phyloP scores from a whole-genome alignment of 2,329 filamentous ascomycete genomes.

The Penicillium polonicum region DNA sequence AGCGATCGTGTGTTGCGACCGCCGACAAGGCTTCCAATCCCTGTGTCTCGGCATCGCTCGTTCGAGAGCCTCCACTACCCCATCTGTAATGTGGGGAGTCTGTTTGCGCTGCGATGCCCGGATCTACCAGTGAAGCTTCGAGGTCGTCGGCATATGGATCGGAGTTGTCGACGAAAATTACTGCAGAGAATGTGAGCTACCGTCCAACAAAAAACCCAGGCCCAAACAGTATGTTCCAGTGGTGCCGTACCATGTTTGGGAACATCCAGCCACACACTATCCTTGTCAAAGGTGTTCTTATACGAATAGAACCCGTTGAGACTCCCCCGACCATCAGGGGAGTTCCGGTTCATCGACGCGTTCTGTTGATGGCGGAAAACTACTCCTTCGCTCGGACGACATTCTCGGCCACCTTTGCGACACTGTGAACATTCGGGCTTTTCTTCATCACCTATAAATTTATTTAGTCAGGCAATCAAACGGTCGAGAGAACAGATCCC shows the following conservation, averaged over 20 bases:
- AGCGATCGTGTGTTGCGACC: conserved; percentile 47
- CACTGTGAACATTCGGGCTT: conserved; percentile 62
- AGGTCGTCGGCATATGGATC: conserved; percentile 60
- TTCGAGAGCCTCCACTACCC: conserved; percentile 30
- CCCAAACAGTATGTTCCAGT: neutral
- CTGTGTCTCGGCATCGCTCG: conserved; percentile 43
- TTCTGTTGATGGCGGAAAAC: conserved; percentile 69
- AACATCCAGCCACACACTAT: conserved; percentile 62
- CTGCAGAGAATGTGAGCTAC: conserved; percentile 31
- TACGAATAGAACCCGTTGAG: conserved; percentile 65
- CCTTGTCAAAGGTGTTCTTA: conserved; percentile 62
- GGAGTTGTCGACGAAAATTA: conserved; percentile 62
- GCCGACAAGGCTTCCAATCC: conserved; percentile 56
- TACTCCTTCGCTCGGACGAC: conserved; percentile 61
- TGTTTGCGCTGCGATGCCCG: conserved; percentile 31
- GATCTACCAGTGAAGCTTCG: conserved; percentile 35
- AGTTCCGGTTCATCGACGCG: conserved; percentile 62
- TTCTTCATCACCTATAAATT: conserved; percentile 51
- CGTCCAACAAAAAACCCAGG: conserved; percentile 1
- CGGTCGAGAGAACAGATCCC: conserved; percentile 3
- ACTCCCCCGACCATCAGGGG: conserved; percentile 41
- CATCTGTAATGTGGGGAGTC: conserved; percentile 33
- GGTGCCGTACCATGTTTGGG: conserved; percentile 53
- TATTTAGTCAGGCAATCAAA: conserved; percentile 2
- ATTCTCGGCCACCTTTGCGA: conserved; percentile 59